phyloP scores from a whole-genome alignment of 2,329 filamentous ascomycete species.

The Colletotrichum australisinense region DNA sequence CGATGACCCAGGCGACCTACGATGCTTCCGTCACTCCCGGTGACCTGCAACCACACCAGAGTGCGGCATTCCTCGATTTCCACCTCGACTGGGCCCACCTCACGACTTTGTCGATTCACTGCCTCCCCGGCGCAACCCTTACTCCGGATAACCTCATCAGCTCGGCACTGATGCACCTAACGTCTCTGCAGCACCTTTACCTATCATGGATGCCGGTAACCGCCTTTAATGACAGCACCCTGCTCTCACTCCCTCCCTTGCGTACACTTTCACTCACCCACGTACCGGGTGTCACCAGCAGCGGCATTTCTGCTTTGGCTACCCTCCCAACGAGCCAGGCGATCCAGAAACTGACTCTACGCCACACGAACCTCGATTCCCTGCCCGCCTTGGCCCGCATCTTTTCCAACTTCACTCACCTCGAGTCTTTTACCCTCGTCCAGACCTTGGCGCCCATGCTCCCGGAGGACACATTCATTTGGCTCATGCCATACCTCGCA shows the following conservation, averaged over 20 bases:
- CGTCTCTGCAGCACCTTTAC: constrained; percentile 68
- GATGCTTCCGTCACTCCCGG: constrained; percentile 43
- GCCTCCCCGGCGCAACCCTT: constrained; percentile 65
- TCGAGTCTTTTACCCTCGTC: constrained; percentile 64
- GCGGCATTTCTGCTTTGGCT: constrained; percentile 68
- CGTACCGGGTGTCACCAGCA: constrained; percentile 65
- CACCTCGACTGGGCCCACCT: constrained; percentile 68
- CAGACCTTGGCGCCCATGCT: constrained; percentile 67
- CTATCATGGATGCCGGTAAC: constrained; percentile 66
- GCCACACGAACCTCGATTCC: constrained; percentile 67
- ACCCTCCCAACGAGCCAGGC: constrained; percentile 57
- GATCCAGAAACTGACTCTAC: constrained; percentile 63
- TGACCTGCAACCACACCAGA: constrained; percentile 55
- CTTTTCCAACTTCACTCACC: constrained; percentile 62
- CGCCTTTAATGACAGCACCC: constrained; percentile 67
- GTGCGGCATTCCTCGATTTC: constrained; percentile 58
- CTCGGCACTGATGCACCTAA: constrained; percentile 61
- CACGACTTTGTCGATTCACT: constrained; percentile 68
- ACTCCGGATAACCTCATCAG: constrained; percentile 64
- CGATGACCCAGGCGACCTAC: constrained; percentile 10
- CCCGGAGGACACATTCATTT: constrained; percentile 65
- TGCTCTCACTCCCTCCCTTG: constrained; percentile 66
- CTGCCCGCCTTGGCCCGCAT: constrained; percentile 69
- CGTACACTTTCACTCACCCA: constrained; percentile 66
- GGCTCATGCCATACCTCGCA: constrained; percentile 73